Evolutionary conservation across 176 grass and related monocot species (phyloP).

Genomic region (Eremochloa ophiuroides): DNA sequence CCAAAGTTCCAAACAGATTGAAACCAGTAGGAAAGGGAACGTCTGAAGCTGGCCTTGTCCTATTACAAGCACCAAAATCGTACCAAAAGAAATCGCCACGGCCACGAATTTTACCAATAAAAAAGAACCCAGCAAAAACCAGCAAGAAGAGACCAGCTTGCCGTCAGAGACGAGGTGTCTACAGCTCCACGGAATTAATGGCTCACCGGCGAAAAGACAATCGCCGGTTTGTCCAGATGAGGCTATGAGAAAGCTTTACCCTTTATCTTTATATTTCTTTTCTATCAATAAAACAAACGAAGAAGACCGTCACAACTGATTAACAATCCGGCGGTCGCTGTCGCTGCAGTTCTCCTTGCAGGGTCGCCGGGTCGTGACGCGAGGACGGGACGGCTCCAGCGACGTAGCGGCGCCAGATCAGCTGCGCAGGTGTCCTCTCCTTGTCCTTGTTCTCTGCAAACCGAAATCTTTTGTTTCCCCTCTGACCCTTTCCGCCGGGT

Average conservation of each 20-base stretch:
- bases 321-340: not conserved
- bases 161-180: not conserved
- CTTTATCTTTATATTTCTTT: not conserved
- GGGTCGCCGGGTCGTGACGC: not conserved
- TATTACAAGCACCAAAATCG: not conserved
- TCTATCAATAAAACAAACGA: not conserved
- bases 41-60: not conserved
- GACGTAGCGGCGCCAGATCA: not conserved
- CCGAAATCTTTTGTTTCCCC: not conserved
- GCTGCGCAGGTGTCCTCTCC: not conserved
- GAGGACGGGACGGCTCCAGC: not conserved
- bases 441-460: not conserved
- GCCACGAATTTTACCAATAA: not conserved
- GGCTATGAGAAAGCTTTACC: constrained; percentile 7
- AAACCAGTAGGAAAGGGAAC: not conserved
- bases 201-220: not conserved
- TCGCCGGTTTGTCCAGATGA: not conserved
- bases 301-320: not conserved
- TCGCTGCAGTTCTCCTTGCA: not conserved
- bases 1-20: not conserved
- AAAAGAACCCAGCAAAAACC: not conserved
- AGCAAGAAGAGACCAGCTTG: not conserved
- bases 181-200: not conserved
- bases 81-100: not conserved
- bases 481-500: not conserved